These are phyloP conservation scores for Taxillus chinensis DNA, from an alignment of 164 flowering plant genomes.

Conservation along the genomic window DNA sequence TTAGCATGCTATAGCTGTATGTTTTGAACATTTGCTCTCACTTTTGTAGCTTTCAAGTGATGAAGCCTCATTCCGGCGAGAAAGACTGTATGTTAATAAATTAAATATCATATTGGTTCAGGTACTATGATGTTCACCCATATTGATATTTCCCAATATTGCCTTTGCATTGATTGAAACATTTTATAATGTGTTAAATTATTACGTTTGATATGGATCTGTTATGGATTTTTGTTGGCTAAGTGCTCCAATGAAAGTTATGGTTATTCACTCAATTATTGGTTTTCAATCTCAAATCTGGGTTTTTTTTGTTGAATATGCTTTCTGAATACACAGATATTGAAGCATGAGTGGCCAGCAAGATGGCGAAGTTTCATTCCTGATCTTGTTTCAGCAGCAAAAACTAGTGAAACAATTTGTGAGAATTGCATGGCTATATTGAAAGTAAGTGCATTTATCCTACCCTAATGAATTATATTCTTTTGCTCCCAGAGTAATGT, in stretches of 20 bases:
- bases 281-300: no score
- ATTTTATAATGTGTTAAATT: no score
- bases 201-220: no score
- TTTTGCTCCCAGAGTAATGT: constrained; percentile 3
- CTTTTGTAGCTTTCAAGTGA: constrained; percentile 69
- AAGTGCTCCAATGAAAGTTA: no score
- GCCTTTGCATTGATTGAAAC: no score
- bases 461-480: not conserved
- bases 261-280: no score
- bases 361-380: constrained; percentile 93
- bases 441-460: constrained; percentile 39
- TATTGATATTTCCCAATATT: no score
- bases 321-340: constrained; percentile 40
- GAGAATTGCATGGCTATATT: constrained; percentile 98
- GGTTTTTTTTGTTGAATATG: no score
- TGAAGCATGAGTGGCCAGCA: constrained; percentile 99
- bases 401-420: constrained; percentile 93
- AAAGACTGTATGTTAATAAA: constrained; percentile 90
- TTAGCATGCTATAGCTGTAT: not conserved
- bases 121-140: constrained; percentile 25
- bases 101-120: constrained; percentile 89
- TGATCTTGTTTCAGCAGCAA: constrained; percentile 93
- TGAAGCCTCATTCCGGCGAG: constrained; percentile 77
- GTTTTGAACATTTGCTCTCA: constrained; percentile 6
- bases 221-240: no score